These are phyloP conservation scores for Pyricularia pennisetigena DNA, from an alignment of 2,329 filamentous ascomycete genomes.

Conservation along the genomic window DNA sequence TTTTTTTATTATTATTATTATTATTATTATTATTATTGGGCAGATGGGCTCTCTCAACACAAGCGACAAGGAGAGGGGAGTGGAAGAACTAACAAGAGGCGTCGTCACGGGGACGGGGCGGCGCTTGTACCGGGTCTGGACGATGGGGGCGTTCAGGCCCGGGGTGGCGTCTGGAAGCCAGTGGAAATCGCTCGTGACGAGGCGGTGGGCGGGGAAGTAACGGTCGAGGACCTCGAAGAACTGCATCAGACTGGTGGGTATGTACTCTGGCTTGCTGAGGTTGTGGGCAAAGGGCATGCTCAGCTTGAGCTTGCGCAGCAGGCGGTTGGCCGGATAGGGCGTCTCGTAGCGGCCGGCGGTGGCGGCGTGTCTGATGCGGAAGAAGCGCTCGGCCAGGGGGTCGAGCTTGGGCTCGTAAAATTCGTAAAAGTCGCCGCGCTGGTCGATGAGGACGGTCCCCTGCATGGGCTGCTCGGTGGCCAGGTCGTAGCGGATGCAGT, in stretches of 20 bases:
- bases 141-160: constrained; percentile 86
- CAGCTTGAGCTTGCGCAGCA: constrained; percentile 52
- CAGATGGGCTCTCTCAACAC: background rate
- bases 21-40: too few species aligned
- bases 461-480: constrained; percentile 75
- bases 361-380: constrained; percentile 76
- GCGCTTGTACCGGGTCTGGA: constrained; percentile 86
- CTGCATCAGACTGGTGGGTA: constrained; percentile 89
- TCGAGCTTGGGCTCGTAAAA: constrained; percentile 80
- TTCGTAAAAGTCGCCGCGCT: constrained; percentile 82
- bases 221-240: constrained; percentile 88
- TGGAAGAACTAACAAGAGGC: constrained; percentile 61
- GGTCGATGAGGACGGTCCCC: constrained; percentile 79
- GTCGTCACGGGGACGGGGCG: constrained; percentile 84
- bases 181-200: constrained; percentile 87
- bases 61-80: background rate
- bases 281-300: constrained; percentile 64
- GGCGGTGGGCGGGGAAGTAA: constrained; percentile 82
- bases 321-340: constrained; percentile 42
- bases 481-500: constrained; percentile 83
- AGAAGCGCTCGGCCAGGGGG: constrained; percentile 70
- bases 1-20: too few species aligned
- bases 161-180: constrained; percentile 70
- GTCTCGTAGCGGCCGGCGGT: constrained; percentile 53
- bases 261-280: constrained; percentile 78